Conservation (phyloP, 306 rosid species). For the Vicia sativa region DNA sequence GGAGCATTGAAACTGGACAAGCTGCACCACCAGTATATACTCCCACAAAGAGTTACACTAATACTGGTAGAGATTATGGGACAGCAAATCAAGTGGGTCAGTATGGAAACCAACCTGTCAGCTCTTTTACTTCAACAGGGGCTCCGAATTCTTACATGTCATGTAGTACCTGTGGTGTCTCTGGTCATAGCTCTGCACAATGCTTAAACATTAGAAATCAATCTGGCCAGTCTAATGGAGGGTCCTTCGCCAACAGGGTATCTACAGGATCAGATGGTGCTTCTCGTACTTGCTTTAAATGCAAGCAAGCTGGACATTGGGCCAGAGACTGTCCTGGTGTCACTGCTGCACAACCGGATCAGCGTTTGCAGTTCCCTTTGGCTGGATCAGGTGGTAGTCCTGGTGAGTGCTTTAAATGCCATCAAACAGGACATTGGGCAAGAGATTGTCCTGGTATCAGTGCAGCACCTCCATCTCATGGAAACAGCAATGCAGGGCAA, state of each 20-base stretch:
- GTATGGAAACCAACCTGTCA: conserved; percentile 56
- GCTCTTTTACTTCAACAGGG: conserved; percentile 43
- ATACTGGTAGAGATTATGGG: conserved; percentile 55
- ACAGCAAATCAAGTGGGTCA: conserved; percentile 54
- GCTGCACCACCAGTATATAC: conserved; percentile 41
- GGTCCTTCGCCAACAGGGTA: conserved; percentile 45
- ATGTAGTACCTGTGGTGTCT: conserved; percentile 72
- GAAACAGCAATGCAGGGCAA: conserved; percentile 29
- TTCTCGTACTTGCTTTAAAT: conserved; percentile 75
- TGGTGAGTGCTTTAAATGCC: conserved; percentile 82
- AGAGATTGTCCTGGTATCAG: conserved; percentile 72
- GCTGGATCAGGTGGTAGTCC: conserved; percentile 46
- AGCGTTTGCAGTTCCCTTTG: neutral
- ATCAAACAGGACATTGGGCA: conserved; percentile 81
- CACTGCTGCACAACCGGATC: conserved; percentile 42
- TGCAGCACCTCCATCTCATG: conserved; percentile 19
- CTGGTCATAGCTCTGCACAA: conserved; percentile 68
- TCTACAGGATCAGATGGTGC: conserved; percentile 46
- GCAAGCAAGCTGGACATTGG: conserved; percentile 84
- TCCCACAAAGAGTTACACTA: conserved; percentile 32
- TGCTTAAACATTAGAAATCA: conserved; percentile 60
- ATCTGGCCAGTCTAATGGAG: conserved; percentile 52
- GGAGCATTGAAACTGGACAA: conserved; percentile 47
- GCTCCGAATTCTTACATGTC: conserved; percentile 42
- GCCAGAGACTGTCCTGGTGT: conserved; percentile 78